phyloP scores from a whole-genome alignment of 176 grass and related monocot species.

The Ampelocalamus luodianensis region DNA sequence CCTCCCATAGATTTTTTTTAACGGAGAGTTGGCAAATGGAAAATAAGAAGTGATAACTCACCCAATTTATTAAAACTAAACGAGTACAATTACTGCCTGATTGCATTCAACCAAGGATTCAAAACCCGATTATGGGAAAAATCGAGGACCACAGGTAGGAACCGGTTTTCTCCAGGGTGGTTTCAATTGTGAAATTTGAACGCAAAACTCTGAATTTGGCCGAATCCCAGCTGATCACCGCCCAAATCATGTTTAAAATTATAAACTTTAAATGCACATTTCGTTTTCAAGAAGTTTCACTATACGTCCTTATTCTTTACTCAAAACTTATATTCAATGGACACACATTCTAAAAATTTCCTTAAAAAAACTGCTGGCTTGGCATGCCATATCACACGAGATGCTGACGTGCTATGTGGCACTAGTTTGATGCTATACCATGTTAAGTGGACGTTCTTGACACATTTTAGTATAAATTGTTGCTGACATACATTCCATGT shows the following conservation, averaged over 20 bases:
- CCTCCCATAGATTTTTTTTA: not conserved
- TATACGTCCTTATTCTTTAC: not conserved
- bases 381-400: not conserved
- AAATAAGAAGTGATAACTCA: constrained; percentile 17
- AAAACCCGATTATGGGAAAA: constrained; percentile 2
- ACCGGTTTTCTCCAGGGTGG: not conserved
- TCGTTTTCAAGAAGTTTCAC: not conserved
- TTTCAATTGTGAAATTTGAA: not conserved
- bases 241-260: not conserved
- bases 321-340: not conserved
- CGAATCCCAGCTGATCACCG: no score
- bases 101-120: constrained; percentile 11
- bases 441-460: not conserved
- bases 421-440: not conserved
- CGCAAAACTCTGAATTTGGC: no score
- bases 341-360: not conserved
- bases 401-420: not conserved
- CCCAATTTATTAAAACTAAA: constrained; percentile 7
- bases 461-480: not conserved
- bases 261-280: not conserved
- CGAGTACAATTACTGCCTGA: not conserved
- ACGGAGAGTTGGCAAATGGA: not conserved
- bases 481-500: not conserved
- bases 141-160: not conserved
- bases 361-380: not conserved